Evolutionary conservation across 495 filamentous ascomycete genomes (phyloP).

Genomic region (Penicillium tannophilum): DNA sequence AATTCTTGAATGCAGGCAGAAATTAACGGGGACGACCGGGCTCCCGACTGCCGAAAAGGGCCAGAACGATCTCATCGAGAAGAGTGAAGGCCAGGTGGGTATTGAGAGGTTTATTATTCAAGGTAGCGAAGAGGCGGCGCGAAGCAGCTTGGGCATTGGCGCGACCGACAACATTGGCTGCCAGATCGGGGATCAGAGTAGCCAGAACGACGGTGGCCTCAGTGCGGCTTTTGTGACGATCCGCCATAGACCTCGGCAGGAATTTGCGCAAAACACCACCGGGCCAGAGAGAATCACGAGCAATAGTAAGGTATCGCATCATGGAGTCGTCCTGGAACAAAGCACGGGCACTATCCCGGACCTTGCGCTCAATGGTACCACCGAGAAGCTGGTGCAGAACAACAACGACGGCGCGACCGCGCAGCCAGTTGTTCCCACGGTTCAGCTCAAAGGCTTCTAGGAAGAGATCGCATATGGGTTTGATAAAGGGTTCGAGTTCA

Average conservation of each 20-base stretch:
- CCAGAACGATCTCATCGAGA: conserved; percentile 74
- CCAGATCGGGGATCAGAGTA: conserved; percentile 77
- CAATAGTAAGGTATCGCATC: conserved; percentile 68
- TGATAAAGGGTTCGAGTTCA: conserved; percentile 92
- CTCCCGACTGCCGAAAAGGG: conserved; percentile 62
- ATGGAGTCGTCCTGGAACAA: conserved; percentile 77
- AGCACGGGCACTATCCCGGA: conserved; percentile 74
- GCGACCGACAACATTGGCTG: conserved; percentile 80
- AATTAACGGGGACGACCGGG: conserved; percentile 20
- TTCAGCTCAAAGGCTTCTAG: conserved; percentile 95
- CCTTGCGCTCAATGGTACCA: conserved; percentile 90
- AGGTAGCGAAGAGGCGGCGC: conserved; percentile 74
- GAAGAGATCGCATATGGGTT: conserved; percentile 97
- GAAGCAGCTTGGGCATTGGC: conserved; percentile 84
- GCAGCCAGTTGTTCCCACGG: conserved; percentile 88
- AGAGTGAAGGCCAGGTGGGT: conserved; percentile 77
- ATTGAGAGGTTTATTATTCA: conserved; percentile 73
- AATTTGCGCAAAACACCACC: conserved; percentile 59
- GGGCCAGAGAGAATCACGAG: conserved; percentile 80
- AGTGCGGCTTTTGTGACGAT: conserved; percentile 66
- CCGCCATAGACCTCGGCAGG: conserved; percentile 54
- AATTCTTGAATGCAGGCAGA: background rate
- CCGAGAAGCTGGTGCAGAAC: conserved; percentile 72
- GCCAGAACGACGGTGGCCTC: conserved; percentile 82
- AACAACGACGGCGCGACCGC: conserved; percentile 90